Percentiles rank a stretch among this genome's conserved stretches.
phyloP scores from a whole-genome alignment of 805 yeast genomes.

The Kodamaea lidongshanica region DNA sequence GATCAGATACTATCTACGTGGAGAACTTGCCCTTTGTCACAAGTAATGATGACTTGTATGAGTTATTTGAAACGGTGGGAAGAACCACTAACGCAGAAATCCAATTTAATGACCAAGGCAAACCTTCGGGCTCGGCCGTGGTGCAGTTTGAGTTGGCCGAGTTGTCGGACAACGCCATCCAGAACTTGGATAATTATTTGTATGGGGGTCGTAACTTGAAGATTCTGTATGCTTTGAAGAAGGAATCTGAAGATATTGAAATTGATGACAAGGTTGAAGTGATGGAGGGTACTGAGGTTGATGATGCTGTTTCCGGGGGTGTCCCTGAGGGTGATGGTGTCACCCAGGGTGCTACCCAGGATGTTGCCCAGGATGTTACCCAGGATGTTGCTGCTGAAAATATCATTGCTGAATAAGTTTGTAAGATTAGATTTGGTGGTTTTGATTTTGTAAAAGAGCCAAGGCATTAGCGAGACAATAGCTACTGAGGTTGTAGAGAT shows the following conservation, averaged over 20 bases:
- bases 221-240: conserved; percentile 57
- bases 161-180: conserved; percentile 68
- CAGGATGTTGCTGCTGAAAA: conserved; percentile 4
- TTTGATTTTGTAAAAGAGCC: too few relatives aligned
- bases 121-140: conserved; percentile 80
- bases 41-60: conserved; percentile 75
- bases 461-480: too few relatives aligned
- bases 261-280: conserved; percentile 5
- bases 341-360: too few relatives aligned
- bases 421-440: too few relatives aligned
- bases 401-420: too few relatives aligned
- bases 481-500: too few relatives aligned
- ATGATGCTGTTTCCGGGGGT: conserved; percentile 3
- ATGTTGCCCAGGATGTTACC: conserved; percentile 6
- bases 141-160: conserved; percentile 64
- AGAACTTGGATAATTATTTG: conserved; percentile 67
- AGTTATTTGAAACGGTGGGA: conserved; percentile 81
- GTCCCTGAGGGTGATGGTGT: conserved; percentile 2
- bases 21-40: conserved; percentile 85
- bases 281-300: conserved; percentile 4
- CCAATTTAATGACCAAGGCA: conserved; percentile 50
- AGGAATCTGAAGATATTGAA: conserved; percentile 2
- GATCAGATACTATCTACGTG: conserved; percentile 49
- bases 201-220: conserved; percentile 76
- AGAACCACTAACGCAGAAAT: conserved; percentile 71